A percentile compares a stretch with the other conserved stretches of the same genome.
phyloP scores from a whole-genome alignment of 495 filamentous ascomycete species.

The Pyrenula massariospora region DNA sequence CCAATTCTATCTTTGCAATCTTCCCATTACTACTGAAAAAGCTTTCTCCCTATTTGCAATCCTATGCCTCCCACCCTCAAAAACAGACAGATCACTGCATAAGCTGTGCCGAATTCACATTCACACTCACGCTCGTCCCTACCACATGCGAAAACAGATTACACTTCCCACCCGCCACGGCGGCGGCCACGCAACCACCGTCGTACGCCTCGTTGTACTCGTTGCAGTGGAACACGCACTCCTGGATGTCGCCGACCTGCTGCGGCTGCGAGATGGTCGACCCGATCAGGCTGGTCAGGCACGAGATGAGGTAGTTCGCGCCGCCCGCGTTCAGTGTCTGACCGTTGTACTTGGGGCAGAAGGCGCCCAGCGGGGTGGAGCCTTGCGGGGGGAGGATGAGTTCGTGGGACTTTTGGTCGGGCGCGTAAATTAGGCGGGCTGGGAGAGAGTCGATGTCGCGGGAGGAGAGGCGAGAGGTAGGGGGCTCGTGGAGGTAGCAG shows the following conservation, averaged over 20 bases:
- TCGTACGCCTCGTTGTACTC: background rate
- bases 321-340: background rate
- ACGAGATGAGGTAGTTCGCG: background rate
- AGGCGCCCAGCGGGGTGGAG: background rate
- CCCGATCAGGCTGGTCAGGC: background rate
- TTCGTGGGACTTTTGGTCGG: too few species aligned
- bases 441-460: background rate
- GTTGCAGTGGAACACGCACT: background rate
- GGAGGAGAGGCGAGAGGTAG: background rate
- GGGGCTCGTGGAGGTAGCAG: background rate
- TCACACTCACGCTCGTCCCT: background rate
- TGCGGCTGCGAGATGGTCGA: background rate
- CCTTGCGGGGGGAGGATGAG: background rate
- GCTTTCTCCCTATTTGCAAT: too few species aligned
- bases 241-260: background rate
- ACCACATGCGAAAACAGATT: background rate
- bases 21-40: too few species aligned
- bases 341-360: background rate
- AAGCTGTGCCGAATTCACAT: background rate
- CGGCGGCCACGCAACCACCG: background rate
- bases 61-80: too few species aligned
- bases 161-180: background rate
- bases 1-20: too few species aligned
- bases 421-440: background rate
- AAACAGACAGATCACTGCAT: too few species aligned